Percentiles rank a stretch among this genome's conserved stretches.
phyloP scores from a whole-genome alignment of 1,139 yeast genomes.

The Geotrichum australiense region DNA sequence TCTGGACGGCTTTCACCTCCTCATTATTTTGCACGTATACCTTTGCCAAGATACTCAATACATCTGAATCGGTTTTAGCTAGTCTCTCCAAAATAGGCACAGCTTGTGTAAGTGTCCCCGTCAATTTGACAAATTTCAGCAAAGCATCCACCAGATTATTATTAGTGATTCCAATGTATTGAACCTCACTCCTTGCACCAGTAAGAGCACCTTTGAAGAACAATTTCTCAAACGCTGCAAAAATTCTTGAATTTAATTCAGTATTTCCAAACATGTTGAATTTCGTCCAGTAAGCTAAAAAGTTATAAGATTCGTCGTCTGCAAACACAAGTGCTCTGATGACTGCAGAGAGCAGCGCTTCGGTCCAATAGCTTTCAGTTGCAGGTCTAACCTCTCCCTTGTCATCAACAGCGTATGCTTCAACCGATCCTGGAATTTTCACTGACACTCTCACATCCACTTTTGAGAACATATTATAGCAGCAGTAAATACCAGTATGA shows the following conservation, averaged over 20 bases:
- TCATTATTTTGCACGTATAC: constrained; percentile 58
- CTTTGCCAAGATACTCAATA: constrained; percentile 54
- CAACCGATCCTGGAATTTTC: constrained; percentile 70
- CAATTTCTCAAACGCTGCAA: constrained; percentile 53
- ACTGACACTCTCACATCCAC: constrained; percentile 67
- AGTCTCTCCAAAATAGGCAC: constrained; percentile 44
- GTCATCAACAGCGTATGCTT: constrained; percentile 58
- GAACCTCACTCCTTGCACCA: constrained; percentile 60
- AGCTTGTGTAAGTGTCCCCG: constrained; percentile 59
- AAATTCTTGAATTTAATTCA: constrained; percentile 45
- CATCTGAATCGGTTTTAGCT: constrained; percentile 41
- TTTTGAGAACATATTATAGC: constrained; percentile 61
- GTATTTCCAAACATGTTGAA: constrained; percentile 51
- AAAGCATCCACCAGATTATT: constrained; percentile 78
- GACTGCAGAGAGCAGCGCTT: constrained; percentile 69
- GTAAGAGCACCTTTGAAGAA: constrained; percentile 56
- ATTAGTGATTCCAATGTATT: constrained; percentile 59
- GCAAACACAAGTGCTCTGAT: constrained; percentile 65
- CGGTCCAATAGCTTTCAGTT: constrained; percentile 56
- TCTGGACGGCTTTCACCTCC: constrained; percentile 69
- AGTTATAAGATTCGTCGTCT: constrained; percentile 61
- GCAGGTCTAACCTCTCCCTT: constrained; percentile 41
- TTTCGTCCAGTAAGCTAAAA: constrained; percentile 54
- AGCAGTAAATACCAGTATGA: constrained; percentile 60
- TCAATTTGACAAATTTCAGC: constrained; percentile 53